Conservation (phyloP, 495 filamentous ascomycete species). For the Hapsidospora chrysogenum region DNA sequence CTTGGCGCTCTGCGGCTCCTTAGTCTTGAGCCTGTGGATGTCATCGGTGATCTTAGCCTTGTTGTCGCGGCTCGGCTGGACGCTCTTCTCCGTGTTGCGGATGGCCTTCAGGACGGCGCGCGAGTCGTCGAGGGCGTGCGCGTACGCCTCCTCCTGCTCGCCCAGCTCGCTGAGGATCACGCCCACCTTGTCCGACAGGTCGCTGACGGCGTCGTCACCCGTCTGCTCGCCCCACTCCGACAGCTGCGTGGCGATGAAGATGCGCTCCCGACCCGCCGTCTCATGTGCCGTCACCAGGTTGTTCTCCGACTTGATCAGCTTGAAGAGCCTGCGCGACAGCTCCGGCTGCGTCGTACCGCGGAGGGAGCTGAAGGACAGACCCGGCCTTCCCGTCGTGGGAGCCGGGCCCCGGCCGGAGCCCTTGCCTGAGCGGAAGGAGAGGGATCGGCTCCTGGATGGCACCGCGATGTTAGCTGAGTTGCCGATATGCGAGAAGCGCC, state of each 20-base stretch:
- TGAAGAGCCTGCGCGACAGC: constrained; percentile 67
- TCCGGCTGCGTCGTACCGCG: constrained; percentile 71
- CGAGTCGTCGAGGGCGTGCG: constrained; percentile 71
- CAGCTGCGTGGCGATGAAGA: constrained; percentile 74
- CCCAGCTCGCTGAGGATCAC: constrained; percentile 83
- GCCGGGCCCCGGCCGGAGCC: constrained; percentile 9
- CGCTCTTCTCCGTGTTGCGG: constrained; percentile 76
- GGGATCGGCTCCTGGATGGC: too few relatives aligned
- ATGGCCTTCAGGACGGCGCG: constrained; percentile 72
- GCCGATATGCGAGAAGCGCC: too few relatives aligned
- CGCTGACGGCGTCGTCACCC: constrained; percentile 66
- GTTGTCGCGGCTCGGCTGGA: constrained; percentile 80
- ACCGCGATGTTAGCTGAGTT: too few relatives aligned
- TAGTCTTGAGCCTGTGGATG: constrained; percentile 73
- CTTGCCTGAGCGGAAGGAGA: constrained; percentile 24
- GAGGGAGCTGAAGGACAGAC: constrained; percentile 66
- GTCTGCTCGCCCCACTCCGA: constrained; percentile 93
- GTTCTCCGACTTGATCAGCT: constrained; percentile 85
- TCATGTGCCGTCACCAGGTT: constrained; percentile 69
- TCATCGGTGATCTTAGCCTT: constrained; percentile 77
- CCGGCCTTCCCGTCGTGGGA: constrained; percentile 28
- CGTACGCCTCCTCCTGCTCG: constrained; percentile 79
- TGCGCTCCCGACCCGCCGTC: constrained; percentile 60
- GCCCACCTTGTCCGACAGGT: constrained; percentile 85
- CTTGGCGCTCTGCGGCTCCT: constrained; percentile 64